A percentile compares a stretch with the other conserved stretches of the same genome.
These are phyloP conservation scores for Ensete ventricosum DNA, from an alignment of 176 grass and related monocot genomes.

Conservation along the genomic window DNA sequence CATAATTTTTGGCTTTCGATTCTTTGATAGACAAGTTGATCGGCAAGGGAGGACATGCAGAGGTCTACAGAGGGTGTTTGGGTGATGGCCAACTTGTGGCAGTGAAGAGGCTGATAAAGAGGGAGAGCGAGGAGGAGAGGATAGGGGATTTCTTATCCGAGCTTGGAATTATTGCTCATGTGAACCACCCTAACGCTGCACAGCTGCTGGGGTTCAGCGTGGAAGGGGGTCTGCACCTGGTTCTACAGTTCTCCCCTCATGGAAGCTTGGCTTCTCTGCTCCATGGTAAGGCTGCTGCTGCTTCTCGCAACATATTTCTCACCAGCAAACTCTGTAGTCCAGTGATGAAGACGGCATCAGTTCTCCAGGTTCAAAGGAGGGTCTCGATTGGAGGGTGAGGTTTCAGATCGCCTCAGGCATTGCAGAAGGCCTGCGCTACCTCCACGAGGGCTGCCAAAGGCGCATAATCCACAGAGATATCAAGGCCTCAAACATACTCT, in stretches of 20 bases:
- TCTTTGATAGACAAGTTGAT: slow-evolving; percentile 61
- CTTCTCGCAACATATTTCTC: not conserved
- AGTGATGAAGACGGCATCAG: slow-evolving; percentile 31
- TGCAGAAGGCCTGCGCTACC: slow-evolving; percentile 85
- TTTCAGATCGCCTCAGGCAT: slow-evolving; percentile 72
- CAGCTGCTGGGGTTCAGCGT: slow-evolving; percentile 93
- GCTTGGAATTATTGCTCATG: slow-evolving; percentile 99
- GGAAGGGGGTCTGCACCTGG: slow-evolving; percentile 73
- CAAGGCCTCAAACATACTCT: slow-evolving; percentile 97
- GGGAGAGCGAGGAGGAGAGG: slow-evolving; percentile 68
- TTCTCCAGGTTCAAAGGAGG: slow-evolving; percentile 67
- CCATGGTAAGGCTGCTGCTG: slow-evolving; percentile 51
- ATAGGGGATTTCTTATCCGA: slow-evolving; percentile 83
- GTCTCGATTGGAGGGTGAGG: slow-evolving; percentile 70
- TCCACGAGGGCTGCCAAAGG: slow-evolving; percentile 87
- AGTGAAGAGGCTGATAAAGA: slow-evolving; percentile 87
- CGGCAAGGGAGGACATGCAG: slow-evolving; percentile 89
- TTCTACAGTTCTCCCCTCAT: slow-evolving; percentile 86
- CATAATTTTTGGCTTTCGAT: not conserved
- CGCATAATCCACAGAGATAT: slow-evolving; percentile 99
- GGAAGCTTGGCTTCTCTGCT: slow-evolving; percentile 92
- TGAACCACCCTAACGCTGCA: slow-evolving; percentile 90
- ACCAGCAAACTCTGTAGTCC: slow-evolving; percentile 7
- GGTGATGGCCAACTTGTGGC: slow-evolving; percentile 70
- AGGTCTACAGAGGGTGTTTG: slow-evolving; percentile 80